Percentiles rank a stretch among this genome's conserved stretches.
phyloP scores from a whole-genome alignment of 1,284 basidiomycete species.

The Ustilago curta region DNA sequence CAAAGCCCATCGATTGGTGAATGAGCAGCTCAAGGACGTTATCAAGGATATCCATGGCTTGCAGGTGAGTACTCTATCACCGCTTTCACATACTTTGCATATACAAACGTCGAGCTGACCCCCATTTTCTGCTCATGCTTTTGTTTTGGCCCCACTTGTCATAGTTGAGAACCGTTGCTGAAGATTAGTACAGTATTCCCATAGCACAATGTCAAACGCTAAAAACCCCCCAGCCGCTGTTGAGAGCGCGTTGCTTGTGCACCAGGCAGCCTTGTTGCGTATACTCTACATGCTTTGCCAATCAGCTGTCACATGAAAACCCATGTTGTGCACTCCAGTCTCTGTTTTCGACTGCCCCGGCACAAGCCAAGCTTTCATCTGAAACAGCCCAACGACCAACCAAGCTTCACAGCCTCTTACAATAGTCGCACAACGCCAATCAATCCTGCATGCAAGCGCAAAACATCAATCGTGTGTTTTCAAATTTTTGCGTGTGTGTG shows the following conservation, averaged over 20 bases:
- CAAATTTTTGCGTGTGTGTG: slow-evolving; percentile 11
- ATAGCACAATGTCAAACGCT: not conserved
- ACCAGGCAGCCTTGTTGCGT: too few relatives aligned
- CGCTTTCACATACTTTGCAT: too few relatives aligned
- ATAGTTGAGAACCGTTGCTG: slow-evolving; percentile 41
- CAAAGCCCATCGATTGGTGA: slow-evolving; percentile 94
- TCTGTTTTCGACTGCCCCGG: too few relatives aligned
- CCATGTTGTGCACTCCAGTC: too few relatives aligned
- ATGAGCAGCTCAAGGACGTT: slow-evolving; percentile 86
- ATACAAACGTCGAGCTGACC: not conserved
- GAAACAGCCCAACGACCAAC: too few relatives aligned
- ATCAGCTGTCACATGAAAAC: too few relatives aligned
- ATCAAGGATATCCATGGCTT: slow-evolving; percentile 93
- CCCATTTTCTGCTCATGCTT: not conserved
- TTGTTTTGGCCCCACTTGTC: not conserved
- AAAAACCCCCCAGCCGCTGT: too few relatives aligned
- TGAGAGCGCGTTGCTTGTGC: too few relatives aligned
- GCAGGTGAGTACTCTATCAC: slow-evolving; percentile 76
- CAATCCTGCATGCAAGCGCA: not conserved
- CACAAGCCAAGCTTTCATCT: too few relatives aligned
- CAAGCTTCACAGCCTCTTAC: not conserved
- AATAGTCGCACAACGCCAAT: not conserved
- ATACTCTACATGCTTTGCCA: too few relatives aligned
- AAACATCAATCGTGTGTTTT: slow-evolving; percentile 6
- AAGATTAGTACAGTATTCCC: slow-evolving; percentile 31